Evolutionary conservation across 2,329 filamentous ascomycete genomes (phyloP), one percentile per base, ranked within the genome.

Genomic region (Pyricularia sp.): DNA sequence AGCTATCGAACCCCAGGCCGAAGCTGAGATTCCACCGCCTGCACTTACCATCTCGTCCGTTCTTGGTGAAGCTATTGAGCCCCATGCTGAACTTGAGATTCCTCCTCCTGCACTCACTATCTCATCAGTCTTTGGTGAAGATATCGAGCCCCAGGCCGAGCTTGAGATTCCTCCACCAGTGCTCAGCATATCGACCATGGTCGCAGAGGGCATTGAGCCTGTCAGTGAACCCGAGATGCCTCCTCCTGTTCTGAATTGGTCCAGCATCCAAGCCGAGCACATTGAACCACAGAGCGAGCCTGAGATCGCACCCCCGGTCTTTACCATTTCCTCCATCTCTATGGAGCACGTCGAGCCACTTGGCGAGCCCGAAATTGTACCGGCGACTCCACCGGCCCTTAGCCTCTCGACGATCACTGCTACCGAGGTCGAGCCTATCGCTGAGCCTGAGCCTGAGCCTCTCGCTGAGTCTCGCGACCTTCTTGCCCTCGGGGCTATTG

Each of bases 271-370:
- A 23, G 67, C 71, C 14, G 71, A 72, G 69, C 70, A 74, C 14
- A 69, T 77, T 14, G 74, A 77, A 63, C 73, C 75, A 0, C 70
- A 76, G 3, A 55, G 31, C 25, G 73, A 69, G n/a, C 71, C 69
- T 3, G 69, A 68, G 9, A 36, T 68, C 20, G 23, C 68, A n/a
- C 67, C 68, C 6, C 64, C 69, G 2, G 64, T 42, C 67, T 63
- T 74, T 5, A 71, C 72, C 7, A 55, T 73, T 26, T 71, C 72
- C 14, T 42, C 74, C 28, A 75, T 81, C 26, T 78, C 81, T 50
- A 76, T 77, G 2, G 79, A 85, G 72, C 71, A 77, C 64, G 77
- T 85, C 25, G 80, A 83, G 72, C 82, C 82, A 1, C 69, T 76
- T 17, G 36, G 65, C 28, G 73, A 69, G 20, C 71, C 69, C 1